phyloP scores from a whole-genome alignment of 768 basidiomycete species.

The Amanita subjunquillea region DNA sequence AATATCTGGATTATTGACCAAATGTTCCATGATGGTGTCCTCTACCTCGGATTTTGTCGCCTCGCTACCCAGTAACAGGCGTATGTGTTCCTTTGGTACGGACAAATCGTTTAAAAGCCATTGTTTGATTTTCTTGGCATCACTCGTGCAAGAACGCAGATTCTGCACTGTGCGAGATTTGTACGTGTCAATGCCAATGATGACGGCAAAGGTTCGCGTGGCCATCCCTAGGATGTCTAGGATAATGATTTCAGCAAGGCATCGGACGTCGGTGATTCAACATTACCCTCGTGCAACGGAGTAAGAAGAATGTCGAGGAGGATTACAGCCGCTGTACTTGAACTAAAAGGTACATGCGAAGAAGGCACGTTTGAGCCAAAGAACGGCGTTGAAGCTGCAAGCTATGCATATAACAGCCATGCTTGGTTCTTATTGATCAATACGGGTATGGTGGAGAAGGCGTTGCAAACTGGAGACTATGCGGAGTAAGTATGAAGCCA shows the following conservation, averaged over 20 bases:
- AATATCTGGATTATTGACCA: slow-evolving; percentile 52
- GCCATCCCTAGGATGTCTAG: slow-evolving; percentile 12
- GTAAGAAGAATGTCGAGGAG: not conserved
- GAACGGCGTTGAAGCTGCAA: not conserved
- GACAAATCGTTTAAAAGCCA: slow-evolving; percentile 49
- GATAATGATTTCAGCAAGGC: not conserved
- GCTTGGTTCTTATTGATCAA: not conserved
- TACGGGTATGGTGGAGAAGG: not conserved
- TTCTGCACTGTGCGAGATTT: slow-evolving; percentile 57
- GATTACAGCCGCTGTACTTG: not conserved
- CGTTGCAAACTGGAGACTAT: not conserved
- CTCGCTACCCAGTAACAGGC: slow-evolving; percentile 42
- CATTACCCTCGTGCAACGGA: not conserved
- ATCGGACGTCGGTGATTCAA: not conserved
- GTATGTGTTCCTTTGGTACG: slow-evolving; percentile 49
- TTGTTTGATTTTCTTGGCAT: slow-evolving; percentile 45
- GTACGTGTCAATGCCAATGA: slow-evolving; percentile 64
- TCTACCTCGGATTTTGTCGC: slow-evolving; percentile 57
- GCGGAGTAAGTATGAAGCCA: not conserved
- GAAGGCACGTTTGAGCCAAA: not conserved
- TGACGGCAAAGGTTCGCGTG: slow-evolving; percentile 46
- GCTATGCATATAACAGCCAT: not conserved
- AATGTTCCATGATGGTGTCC: slow-evolving; percentile 47
- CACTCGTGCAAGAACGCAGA: slow-evolving; percentile 53
- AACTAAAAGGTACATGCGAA: not conserved